Percentiles rank a stretch among this genome's conserved stretches.
These are phyloP conservation scores for Syzygium jambos DNA, from an alignment of 345 rosid species.

Conservation along the genomic window DNA sequence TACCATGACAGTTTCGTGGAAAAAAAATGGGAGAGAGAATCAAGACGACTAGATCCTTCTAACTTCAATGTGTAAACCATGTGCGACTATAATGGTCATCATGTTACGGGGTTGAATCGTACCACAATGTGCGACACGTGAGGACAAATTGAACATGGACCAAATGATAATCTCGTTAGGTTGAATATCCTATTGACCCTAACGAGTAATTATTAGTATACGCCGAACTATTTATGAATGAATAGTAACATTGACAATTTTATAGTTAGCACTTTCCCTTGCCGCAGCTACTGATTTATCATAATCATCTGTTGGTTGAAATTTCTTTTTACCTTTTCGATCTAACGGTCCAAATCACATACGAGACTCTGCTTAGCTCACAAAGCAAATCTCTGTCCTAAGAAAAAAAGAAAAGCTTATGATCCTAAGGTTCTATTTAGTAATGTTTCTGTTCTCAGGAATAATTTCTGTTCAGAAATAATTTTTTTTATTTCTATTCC, in stretches of 20 bases:
- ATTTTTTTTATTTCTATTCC: no score
- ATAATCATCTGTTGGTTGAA: not conserved
- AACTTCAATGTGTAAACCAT: not conserved
- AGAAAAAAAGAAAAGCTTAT: not conserved
- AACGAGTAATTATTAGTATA: not conserved
- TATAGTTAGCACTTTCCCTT: not conserved
- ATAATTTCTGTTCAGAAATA: no score
- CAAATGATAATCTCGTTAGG: not conserved
- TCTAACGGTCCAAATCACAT: not conserved
- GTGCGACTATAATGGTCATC: not conserved
- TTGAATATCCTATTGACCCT: not conserved
- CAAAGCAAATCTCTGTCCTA: not conserved
- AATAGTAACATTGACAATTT: not conserved
- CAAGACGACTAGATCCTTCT: not conserved
- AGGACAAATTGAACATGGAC: not conserved
- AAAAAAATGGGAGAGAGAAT: not conserved
- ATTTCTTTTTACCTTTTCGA: not conserved
- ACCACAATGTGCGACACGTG: not conserved
- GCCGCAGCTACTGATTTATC: not conserved
- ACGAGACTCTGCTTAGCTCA: not conserved
- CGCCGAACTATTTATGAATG: not conserved
- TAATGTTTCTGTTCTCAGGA: no score
- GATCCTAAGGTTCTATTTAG: not conserved
- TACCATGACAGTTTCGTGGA: rapidly evolving
- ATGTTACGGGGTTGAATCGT: not conserved